Conservation (phyloP, 208 protist species). For the Plasmodiophora brassicae region DNA sequence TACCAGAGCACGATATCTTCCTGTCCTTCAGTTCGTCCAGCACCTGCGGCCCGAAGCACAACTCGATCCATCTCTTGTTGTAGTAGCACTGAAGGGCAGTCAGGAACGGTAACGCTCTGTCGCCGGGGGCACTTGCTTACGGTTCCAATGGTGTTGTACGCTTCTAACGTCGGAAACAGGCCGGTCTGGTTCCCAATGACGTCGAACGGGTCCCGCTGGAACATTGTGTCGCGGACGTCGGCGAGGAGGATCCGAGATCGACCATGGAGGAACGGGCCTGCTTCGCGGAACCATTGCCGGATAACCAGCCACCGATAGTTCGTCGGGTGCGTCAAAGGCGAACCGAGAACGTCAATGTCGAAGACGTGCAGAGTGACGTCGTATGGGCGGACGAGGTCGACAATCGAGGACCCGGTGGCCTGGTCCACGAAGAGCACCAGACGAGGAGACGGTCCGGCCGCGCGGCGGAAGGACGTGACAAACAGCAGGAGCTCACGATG, state of each 20-base stretch:
- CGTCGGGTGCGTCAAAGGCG: neutral
- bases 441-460: too few species aligned
- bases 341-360: neutral
- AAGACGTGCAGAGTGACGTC: neutral
- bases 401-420: too few species aligned
- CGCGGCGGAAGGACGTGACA: too few species aligned
- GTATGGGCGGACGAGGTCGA: neutral
- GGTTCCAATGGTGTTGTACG: neutral
- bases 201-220: slow-evolving; percentile 1
- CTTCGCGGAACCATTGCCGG: neutral
- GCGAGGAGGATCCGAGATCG: neutral
- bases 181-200: neutral
- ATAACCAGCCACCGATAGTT: neutral
- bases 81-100: too few species aligned
- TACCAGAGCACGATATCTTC: neutral
- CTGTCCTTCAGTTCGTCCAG: neutral
- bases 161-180: neutral
- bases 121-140: neutral
- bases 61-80: neutral
- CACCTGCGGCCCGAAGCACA: neutral
- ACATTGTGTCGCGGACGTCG: slow-evolving; percentile 16
- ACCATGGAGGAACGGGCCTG: neutral
- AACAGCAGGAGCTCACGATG: too few species aligned
- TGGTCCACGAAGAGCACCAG: too few species aligned
- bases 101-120: neutral